Percentiles rank a stretch among this genome's conserved stretches.
These are phyloP conservation scores for Komagataella pastoris DNA, from an alignment of 805 yeast species.

Conservation along the genomic window DNA sequence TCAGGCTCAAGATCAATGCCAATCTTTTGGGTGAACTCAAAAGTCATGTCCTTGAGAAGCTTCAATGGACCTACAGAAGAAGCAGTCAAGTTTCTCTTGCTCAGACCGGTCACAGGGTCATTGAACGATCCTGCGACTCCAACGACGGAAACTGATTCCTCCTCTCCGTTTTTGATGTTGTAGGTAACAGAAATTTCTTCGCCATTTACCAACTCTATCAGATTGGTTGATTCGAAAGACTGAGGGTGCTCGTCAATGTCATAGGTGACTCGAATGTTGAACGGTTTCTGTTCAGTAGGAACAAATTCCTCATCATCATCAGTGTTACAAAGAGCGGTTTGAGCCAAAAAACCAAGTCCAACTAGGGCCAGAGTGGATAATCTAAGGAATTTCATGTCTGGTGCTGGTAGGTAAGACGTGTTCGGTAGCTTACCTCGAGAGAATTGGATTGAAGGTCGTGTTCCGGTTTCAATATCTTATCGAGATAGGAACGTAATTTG, in stretches of 20 bases:
- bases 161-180: slow-evolving; percentile 39
- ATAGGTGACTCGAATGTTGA: slow-evolving; percentile 36
- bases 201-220: slow-evolving; percentile 32
- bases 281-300: slow-evolving; percentile 23
- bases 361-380: neutral
- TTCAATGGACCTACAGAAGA: slow-evolving; percentile 48
- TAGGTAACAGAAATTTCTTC: slow-evolving; percentile 40
- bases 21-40: slow-evolving; percentile 42
- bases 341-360: neutral
- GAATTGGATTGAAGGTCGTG: neutral
- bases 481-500: neutral
- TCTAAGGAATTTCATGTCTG: neutral
- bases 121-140: slow-evolving; percentile 61
- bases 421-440: neutral
- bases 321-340: neutral
- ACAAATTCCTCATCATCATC: slow-evolving; percentile 9
- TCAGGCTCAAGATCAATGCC: slow-evolving; percentile 44
- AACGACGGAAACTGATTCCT: slow-evolving; percentile 33
- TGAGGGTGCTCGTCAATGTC: slow-evolving; percentile 30
- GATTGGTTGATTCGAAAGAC: slow-evolving; percentile 18
- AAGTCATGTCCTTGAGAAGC: slow-evolving; percentile 34
- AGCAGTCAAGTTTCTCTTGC: slow-evolving; percentile 49
- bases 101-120: slow-evolving; percentile 37
- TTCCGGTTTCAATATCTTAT: neutral
- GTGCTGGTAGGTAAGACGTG: neutral